phyloP scores from a whole-genome alignment of 2,329 filamentous ascomycete species.

The Arthroderma uncinatum region DNA sequence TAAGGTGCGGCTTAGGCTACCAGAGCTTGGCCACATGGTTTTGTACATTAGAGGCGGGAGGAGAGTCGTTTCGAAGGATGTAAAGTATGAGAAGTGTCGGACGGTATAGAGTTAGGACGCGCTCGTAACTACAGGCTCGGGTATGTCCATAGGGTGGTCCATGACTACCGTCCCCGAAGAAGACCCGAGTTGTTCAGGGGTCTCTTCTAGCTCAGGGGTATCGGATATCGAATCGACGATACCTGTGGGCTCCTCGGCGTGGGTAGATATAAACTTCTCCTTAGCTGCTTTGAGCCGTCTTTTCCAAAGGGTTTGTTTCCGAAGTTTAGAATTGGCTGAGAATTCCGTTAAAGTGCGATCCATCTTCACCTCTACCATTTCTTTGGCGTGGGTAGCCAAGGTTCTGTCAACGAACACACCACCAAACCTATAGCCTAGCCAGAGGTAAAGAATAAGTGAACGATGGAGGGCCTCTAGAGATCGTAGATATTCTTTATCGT shows the following conservation, averaged over 20 bases:
- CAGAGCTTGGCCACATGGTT: background rate
- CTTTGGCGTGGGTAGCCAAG: constrained; percentile 69
- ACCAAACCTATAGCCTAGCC: constrained; percentile 81
- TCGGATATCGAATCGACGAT: background rate
- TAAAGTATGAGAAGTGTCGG: background rate
- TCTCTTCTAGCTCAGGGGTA: background rate
- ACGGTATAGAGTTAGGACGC: background rate
- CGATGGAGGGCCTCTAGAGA: constrained; percentile 70
- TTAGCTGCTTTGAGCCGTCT: background rate
- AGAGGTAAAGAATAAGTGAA: constrained; percentile 72
- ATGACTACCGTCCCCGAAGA: background rate
- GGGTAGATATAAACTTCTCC: background rate
- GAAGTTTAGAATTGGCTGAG: constrained; percentile 35
- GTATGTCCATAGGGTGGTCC: no score
- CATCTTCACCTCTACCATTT: constrained; percentile 65
- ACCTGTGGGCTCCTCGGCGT: background rate
- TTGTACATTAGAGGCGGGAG: background rate
- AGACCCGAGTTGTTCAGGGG: background rate
- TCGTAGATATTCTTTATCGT: constrained; percentile 47
- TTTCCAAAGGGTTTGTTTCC: constrained; percentile 20
- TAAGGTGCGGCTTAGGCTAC: background rate
- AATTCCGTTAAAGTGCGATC: constrained; percentile 51
- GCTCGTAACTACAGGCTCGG: background rate
- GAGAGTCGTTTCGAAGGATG: background rate
- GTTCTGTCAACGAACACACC: constrained; percentile 66